Evolutionary conservation across 306 rosid species (phyloP).

Genomic region (Casuarina cunninghamiana): DNA sequence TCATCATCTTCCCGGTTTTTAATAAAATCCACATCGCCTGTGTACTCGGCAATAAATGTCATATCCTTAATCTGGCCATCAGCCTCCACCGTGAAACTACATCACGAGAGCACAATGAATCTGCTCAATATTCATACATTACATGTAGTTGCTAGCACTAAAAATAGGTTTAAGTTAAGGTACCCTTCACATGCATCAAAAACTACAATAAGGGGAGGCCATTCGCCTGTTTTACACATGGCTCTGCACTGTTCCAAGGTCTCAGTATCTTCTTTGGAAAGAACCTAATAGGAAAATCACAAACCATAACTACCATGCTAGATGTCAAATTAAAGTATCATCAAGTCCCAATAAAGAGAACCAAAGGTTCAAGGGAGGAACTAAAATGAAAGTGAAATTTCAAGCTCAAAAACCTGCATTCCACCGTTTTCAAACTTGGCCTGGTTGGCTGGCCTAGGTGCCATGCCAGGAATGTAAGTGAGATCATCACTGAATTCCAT

Average conservation of each 20-base stretch:
- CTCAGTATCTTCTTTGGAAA: conserved; percentile 66
- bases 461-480: conserved; percentile 61
- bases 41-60: conserved; percentile 76
- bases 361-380: conserved; percentile 3
- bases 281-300: conserved; percentile 41
- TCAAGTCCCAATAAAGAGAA: background rate
- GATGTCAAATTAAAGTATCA: background rate
- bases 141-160: conserved; percentile 6
- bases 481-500: conserved; percentile 75
- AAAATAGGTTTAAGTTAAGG: conserved; percentile 25
- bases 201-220: conserved; percentile 71
- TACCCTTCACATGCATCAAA: conserved; percentile 87
- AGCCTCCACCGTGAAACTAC: conserved; percentile 61
- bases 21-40: conserved; percentile 82
- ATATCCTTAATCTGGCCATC: conserved; percentile 77
- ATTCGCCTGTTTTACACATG: conserved; percentile 58
- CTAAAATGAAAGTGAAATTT: background rate
- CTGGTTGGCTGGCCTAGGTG: conserved; percentile 63
- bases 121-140: conserved; percentile 27
- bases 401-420: conserved; percentile 68
- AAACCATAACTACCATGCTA: conserved; percentile 15
- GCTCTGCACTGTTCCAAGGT: conserved; percentile 69
- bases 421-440: conserved; percentile 67
- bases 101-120: conserved; percentile 27
- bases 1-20: conserved; percentile 65